Percentiles rank a stretch among this genome's conserved stretches.
Evolutionary conservation across 1,284 basidiomycete genomes (phyloP).

Genomic region (Pyrrhoderma noxium): DNA sequence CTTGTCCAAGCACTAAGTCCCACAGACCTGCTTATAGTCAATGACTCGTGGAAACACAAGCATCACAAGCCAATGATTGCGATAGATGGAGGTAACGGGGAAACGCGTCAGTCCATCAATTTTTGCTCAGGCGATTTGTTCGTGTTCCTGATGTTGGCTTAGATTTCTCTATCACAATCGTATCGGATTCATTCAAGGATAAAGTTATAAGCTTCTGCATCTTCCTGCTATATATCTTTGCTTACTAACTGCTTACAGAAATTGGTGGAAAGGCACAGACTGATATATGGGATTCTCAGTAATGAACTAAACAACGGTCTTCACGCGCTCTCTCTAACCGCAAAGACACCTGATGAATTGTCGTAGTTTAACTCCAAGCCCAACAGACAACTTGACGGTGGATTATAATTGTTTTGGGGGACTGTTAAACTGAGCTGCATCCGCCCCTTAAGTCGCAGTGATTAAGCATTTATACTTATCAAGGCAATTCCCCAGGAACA

Average conservation of each 20-base stretch:
- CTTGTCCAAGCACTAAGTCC: constrained; percentile 37
- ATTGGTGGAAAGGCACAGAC: constrained; percentile 70
- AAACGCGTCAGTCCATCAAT: constrained; percentile 65
- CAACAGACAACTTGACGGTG: too few relatives aligned
- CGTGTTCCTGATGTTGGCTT: background rate
- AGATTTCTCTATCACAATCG: constrained; percentile 72
- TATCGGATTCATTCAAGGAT: constrained; percentile 62
- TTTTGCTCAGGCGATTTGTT: background rate
- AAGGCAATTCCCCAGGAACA: too few relatives aligned
- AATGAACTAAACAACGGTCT: constrained; percentile 63
- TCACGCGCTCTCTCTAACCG: constrained; percentile 70
- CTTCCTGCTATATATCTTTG: background rate
- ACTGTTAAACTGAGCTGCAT: too few relatives aligned
- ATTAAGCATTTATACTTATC: too few relatives aligned
- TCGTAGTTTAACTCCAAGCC: background rate
- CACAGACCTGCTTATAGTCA: constrained; percentile 50
- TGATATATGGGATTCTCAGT: constrained; percentile 62
- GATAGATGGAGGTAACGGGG: constrained; percentile 50
- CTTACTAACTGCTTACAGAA: constrained; percentile 34
- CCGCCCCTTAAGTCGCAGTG: too few relatives aligned
- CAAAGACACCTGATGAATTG: constrained; percentile 47
- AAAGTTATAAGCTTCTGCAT: constrained; percentile 41
- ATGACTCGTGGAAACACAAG: constrained; percentile 72
- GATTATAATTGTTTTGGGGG: too few relatives aligned
- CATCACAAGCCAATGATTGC: constrained; percentile 71